Conservation (phyloP, 2,329 filamentous ascomycete species). For the Colletotrichum salicis region DNA sequence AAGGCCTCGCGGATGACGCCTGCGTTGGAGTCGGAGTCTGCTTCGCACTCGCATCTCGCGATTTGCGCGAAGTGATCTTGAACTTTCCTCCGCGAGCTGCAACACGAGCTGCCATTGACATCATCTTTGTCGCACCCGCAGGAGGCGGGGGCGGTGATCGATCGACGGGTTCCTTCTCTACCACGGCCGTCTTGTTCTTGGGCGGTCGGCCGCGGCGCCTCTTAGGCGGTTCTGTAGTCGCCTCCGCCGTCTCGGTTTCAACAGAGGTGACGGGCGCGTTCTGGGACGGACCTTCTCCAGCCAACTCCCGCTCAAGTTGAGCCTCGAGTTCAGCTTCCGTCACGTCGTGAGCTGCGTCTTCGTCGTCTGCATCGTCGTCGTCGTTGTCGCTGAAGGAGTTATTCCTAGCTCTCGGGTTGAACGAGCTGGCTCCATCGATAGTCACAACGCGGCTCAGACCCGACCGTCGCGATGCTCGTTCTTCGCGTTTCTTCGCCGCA, state of each 20-base stretch:
- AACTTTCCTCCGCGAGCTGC: conserved; percentile 64
- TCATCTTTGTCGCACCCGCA: conserved; percentile 42
- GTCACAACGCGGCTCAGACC: conserved; percentile 20
- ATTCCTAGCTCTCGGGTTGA: conserved; percentile 7
- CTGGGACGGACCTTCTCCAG: conserved; percentile 36
- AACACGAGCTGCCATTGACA: conserved; percentile 70
- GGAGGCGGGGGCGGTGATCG: conserved; percentile 25
- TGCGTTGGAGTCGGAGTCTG: conserved; percentile 11
- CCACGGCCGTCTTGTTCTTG: conserved; percentile 11
- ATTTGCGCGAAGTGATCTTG: conserved; percentile 56
- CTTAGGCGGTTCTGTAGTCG: conserved; percentile 8
- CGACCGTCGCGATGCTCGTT: conserved; percentile 34
- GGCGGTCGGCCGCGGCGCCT: conserved; percentile 32
- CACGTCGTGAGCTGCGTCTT: conserved; percentile 36
- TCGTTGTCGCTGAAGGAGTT: background rate
- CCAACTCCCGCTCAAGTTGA: conserved; percentile 47
- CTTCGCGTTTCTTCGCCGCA: conserved; percentile 31
- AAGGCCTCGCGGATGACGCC: background rate
- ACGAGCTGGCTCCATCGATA: conserved; percentile 25
- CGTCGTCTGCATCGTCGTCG: background rate
- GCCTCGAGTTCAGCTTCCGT: conserved; percentile 48
- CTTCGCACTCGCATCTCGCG: conserved; percentile 11
- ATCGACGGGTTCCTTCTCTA: conserved; percentile 5
- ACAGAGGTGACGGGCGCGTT: conserved; percentile 4
- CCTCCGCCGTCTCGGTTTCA: conserved; percentile 31